phyloP scores from a whole-genome alignment of 2,329 filamentous ascomycete genomes.

The Trichoderma sp. region DNA sequence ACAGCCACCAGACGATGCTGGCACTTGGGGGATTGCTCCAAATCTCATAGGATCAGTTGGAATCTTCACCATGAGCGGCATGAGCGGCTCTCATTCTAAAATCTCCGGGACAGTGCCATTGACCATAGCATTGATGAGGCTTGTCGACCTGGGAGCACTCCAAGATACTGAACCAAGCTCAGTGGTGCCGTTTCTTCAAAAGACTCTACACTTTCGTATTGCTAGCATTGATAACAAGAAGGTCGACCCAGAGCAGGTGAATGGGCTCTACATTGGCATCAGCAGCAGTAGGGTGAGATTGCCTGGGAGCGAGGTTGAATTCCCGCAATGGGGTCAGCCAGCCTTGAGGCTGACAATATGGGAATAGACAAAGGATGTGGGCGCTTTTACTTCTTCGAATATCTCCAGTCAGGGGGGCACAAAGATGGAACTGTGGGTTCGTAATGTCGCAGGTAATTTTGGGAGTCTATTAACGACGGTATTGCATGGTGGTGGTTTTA shows the following conservation, averaged over 20 bases:
- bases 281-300: constrained; percentile 32
- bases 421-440: not conserved
- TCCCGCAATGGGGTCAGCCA: constrained; percentile 31
- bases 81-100: constrained; percentile 33
- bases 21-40: constrained; percentile 49
- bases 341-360: constrained; percentile 29
- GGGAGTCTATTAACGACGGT: not conserved
- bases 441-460: not conserved
- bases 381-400: not conserved
- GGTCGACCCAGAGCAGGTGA: constrained; percentile 29
- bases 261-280: constrained; percentile 33
- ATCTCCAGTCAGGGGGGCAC: not conserved
- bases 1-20: constrained; percentile 42
- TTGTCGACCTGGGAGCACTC: constrained; percentile 40
- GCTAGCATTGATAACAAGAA: constrained; percentile 29
- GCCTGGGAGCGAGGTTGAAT: constrained; percentile 27
- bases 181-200: constrained; percentile 43
- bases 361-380: constrained; percentile 7
- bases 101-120: constrained; percentile 53
- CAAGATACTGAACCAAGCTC: constrained; percentile 36
- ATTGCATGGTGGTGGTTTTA: not conserved
- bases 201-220: constrained; percentile 37
- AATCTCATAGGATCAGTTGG: constrained; percentile 63
- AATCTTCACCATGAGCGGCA: constrained; percentile 48
- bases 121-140: constrained; percentile 47